Percentiles rank a stretch among this genome's conserved stretches.
These are phyloP conservation scores for Starmerella davenportii DNA, from an alignment of 805 yeast species.

Conservation along the genomic window DNA sequence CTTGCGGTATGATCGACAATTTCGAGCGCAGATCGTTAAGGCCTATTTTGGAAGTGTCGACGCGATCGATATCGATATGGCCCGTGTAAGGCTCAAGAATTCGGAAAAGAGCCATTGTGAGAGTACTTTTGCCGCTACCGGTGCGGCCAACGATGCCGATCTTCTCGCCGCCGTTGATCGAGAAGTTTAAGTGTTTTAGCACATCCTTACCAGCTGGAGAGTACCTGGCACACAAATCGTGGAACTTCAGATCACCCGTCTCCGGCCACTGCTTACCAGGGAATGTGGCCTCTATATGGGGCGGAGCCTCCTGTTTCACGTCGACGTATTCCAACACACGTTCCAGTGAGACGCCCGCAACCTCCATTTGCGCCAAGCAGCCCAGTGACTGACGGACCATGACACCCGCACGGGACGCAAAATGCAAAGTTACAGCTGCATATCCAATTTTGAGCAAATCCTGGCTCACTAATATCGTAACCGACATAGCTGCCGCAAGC, in stretches of 20 bases:
- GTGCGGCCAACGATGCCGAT: conserved; percentile 94
- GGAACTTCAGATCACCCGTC: conserved; percentile 47
- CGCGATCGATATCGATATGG: conserved; percentile 48
- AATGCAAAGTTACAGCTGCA: conserved; percentile 76
- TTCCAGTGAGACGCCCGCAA: conserved; percentile 81
- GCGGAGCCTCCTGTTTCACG: conserved; percentile 70
- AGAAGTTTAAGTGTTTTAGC: conserved; percentile 44
- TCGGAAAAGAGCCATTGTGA: conserved; percentile 68
- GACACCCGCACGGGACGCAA: conserved; percentile 71
- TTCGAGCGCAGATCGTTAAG: conserved; percentile 58
- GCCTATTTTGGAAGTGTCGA: conserved; percentile 54
- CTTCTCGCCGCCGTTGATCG: conserved; percentile 57
- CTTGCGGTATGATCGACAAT: conserved; percentile 81
- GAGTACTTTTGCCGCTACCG: conserved; percentile 85
- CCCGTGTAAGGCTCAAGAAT: conserved; percentile 63
- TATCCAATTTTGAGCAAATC: conserved; percentile 62
- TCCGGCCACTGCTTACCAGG: conserved; percentile 64
- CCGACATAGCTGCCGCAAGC: conserved; percentile 57
- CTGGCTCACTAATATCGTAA: conserved; percentile 41
- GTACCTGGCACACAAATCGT: conserved; percentile 60
- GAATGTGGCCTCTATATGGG: conserved; percentile 40
- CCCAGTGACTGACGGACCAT: conserved; percentile 78
- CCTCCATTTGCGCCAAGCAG: conserved; percentile 85
- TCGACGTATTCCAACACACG: conserved; percentile 62
- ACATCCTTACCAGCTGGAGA: conserved; percentile 65